A percentile compares a stretch with the other conserved stretches of the same genome.
phyloP scores from a whole-genome alignment of 805 yeast genomes.

The Blastobotrys chiropterorum region DNA sequence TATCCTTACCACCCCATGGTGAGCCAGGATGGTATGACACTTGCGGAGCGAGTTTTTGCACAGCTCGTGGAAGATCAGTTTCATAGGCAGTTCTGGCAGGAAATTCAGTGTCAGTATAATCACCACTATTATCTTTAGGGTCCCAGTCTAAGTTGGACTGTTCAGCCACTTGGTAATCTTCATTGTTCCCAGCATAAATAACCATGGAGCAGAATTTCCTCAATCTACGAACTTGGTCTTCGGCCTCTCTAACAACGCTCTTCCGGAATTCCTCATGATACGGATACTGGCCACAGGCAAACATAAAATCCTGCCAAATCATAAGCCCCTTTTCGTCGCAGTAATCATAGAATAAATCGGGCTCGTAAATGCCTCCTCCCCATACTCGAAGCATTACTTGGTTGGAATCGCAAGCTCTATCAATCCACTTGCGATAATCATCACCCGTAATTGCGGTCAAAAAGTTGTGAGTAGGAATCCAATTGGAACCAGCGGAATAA shows the following conservation, averaged over 20 bases:
- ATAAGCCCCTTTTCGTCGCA: conserved; percentile 41
- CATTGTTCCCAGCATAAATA: conserved; percentile 42
- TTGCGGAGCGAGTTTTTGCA: conserved; percentile 23
- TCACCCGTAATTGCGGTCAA: conserved; percentile 29
- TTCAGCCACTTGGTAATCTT: conserved; percentile 44
- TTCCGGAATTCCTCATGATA: conserved; percentile 34
- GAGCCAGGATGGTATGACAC: conserved; percentile 43
- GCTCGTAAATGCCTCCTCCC: conserved; percentile 47
- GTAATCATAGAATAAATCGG: conserved; percentile 37
- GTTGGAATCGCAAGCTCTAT: conserved; percentile 34
- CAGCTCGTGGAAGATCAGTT: conserved; percentile 33
- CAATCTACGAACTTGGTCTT: conserved; percentile 36
- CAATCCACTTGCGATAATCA: conserved; percentile 37
- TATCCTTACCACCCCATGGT: conserved; percentile 40
- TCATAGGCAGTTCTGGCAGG: conserved; percentile 44
- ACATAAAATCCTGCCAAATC: conserved; percentile 55
- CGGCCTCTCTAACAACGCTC: conserved; percentile 35
- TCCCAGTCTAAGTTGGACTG: conserved; percentile 27
- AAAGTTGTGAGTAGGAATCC: conserved; percentile 46
- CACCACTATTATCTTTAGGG: conserved; percentile 23
- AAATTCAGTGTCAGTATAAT: conserved; percentile 24
- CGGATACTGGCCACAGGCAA: conserved; percentile 53
- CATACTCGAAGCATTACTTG: conserved; percentile 43
- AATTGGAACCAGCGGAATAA: conserved; percentile 38
- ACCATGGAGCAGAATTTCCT: conserved; percentile 38